Evolutionary conservation across 192 early-diverging fungal genomes (phyloP), one percentile per base, ranked within the genome.

Genomic region (Coemansia sp.): DNA sequence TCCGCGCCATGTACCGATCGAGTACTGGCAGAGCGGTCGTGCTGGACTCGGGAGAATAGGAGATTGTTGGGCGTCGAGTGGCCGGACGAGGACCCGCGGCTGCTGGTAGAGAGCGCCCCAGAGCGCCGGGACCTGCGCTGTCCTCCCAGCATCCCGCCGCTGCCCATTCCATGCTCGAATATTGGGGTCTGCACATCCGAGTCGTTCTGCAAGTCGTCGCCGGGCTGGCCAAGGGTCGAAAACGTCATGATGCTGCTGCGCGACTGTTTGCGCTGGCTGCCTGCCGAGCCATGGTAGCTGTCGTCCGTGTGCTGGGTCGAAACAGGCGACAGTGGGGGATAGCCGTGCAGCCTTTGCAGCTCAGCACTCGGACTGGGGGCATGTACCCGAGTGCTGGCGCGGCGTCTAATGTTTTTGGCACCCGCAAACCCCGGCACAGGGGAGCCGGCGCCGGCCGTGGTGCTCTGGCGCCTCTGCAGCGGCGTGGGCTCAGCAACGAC

Each of bases 1-100:
- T 49, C 47, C 14, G 44, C 21, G 33, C 30, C 41, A 14, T 38
- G 50, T 11, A 23, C 36, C 10, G 50, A 51, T 30, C 21, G 26
- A 14, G 39, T 20, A 13, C 52, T 55, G 10, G 37, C 34, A 2
- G 60, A 54, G 14, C 36, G 34, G 14, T 49, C 34, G 39, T 18
- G 44, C 13, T 27, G 58, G 11, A 56, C 25, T 18, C 38, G 35
- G 14, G 66, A 39, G 21, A 61, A 68, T 8, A 56, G 28, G 17
- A 47, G 22, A 14, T 48, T 44, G 13, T 35, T 49, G 18, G 66
- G 54, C 8, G 66, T 62, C 8, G 66, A 69, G n/a, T 44, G 50
- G 3, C 66, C 66, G 0, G 66, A 69, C 3, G 58, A 62, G 1
- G 50, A 61, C 9, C 54, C 66, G 1, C 58, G 47, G 33, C 38